Conservation (phyloP, 768 basidiomycete species). For the Suillus lakei region DNA sequence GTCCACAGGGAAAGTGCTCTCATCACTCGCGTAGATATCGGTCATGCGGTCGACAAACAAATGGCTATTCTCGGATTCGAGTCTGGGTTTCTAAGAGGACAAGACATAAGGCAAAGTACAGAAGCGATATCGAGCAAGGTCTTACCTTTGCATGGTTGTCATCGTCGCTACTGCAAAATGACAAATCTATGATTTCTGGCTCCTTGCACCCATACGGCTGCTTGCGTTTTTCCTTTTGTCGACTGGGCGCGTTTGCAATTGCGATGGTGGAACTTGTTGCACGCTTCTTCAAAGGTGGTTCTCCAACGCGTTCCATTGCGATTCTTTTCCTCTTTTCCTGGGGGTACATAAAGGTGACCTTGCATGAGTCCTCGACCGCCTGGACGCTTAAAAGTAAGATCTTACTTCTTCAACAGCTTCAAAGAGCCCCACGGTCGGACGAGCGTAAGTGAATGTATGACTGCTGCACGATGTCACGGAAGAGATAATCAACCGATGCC, state of each 20-base stretch:
- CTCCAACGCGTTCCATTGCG: conserved; percentile 11
- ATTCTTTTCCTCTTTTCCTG: conserved; percentile 27
- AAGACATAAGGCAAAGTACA: neutral
- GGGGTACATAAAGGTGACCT: conserved; percentile 16
- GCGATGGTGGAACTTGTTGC: conserved; percentile 23
- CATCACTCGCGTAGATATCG: neutral
- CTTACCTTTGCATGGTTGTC: conserved; percentile 29
- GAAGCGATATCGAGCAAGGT: neutral
- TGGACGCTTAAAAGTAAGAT: conserved; percentile 29
- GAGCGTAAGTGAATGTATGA: conserved; percentile 1
- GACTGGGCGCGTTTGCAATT: conserved; percentile 15
- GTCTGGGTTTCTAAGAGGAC: conserved; percentile 26
- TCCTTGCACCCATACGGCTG: conserved; percentile 14
- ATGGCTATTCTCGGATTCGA: neutral
- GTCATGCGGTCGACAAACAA: neutral
- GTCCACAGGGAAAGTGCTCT: neutral
- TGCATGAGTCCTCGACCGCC: neutral
- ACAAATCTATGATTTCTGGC: conserved; percentile 25
- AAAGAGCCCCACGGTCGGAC: neutral
- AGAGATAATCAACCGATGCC: conserved; percentile 4
- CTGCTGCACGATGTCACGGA: conserved; percentile 1
- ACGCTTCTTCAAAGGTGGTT: conserved; percentile 26
- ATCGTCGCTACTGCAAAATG: conserved; percentile 32
- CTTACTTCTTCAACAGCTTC: conserved; percentile 24
- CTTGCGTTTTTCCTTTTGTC: conserved; percentile 28